Conservation (phyloP, 108 stramenopile species). For the Hondaea fermentalgiana region DNA sequence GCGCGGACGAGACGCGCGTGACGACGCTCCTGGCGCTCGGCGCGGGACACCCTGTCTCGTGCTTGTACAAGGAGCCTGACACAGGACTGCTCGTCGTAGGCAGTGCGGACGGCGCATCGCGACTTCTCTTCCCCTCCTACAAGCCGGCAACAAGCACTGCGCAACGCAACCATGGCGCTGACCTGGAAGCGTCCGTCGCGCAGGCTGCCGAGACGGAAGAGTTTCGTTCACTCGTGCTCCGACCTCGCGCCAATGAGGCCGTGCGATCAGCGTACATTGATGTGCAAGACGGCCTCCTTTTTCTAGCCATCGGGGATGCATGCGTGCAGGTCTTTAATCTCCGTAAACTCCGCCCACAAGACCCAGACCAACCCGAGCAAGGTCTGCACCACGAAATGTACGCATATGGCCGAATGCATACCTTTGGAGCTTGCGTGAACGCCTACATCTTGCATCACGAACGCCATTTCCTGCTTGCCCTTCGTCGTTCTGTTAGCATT, state of each 20-base stretch:
- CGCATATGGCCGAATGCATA: neutral
- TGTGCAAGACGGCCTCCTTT: neutral
- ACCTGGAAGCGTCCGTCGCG: neutral
- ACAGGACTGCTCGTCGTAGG: neutral
- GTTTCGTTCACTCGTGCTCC: neutral
- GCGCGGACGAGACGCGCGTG: neutral
- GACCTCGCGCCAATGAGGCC: neutral
- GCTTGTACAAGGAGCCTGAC: neutral
- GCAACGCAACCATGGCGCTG: neutral
- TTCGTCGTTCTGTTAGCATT: neutral
- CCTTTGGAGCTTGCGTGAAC: constrained; percentile 9
- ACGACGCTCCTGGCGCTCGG: neutral
- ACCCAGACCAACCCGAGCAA: neutral
- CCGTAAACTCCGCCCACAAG: neutral
- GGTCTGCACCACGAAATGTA: neutral
- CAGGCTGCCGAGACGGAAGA: neutral
- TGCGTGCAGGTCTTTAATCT: neutral
- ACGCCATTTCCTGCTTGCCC: neutral
- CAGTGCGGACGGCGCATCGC: neutral
- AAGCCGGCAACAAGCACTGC: neutral
- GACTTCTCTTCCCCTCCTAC: neutral
- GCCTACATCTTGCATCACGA: neutral
- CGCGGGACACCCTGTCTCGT: neutral
- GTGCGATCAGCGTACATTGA: neutral
- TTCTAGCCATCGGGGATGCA: neutral